Conservation (phyloP, 164 flowering plant genomes). For the Vitis cinerea region DNA sequence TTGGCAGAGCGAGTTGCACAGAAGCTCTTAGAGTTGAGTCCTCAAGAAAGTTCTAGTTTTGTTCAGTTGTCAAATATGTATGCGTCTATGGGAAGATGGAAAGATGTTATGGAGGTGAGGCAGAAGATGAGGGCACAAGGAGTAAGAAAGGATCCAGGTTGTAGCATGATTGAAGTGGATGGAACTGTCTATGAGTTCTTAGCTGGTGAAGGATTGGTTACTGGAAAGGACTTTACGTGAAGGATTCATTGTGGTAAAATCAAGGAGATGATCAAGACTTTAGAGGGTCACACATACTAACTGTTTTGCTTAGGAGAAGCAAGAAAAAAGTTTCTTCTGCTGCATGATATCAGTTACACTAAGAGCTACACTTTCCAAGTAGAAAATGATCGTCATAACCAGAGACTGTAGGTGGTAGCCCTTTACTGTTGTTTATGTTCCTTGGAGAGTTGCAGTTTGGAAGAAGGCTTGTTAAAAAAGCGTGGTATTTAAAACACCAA, state of each 20-base stretch:
- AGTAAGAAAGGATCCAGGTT: conserved; percentile 35
- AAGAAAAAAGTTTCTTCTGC: no score
- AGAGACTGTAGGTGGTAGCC: no score
- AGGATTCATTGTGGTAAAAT: not conserved
- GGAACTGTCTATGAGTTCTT: conserved; percentile 40
- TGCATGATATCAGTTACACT: no score
- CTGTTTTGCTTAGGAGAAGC: no score
- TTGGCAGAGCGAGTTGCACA: conserved; percentile 29
- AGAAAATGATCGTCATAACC: no score
- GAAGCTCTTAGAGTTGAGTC: conserved; percentile 34
- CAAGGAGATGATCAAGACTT: not conserved
- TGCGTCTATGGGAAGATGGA: conserved; percentile 31
- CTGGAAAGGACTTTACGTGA: not conserved
- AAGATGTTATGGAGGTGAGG: conserved; percentile 31
- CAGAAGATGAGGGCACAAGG: conserved; percentile 27
- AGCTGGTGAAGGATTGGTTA: conserved; percentile 30
- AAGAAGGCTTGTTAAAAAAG: no score
- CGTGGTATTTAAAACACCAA: no score
- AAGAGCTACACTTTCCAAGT: no score
- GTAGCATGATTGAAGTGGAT: conserved; percentile 44
- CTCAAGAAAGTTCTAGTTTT: conserved; percentile 27
- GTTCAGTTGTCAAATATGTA: conserved; percentile 38
- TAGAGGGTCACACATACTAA: not conserved
- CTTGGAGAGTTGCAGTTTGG: no score
- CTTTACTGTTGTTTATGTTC: no score